These are phyloP conservation scores for Beauveria medogensis DNA, from an alignment of 2,329 filamentous ascomycete species.

Conservation along the genomic window DNA sequence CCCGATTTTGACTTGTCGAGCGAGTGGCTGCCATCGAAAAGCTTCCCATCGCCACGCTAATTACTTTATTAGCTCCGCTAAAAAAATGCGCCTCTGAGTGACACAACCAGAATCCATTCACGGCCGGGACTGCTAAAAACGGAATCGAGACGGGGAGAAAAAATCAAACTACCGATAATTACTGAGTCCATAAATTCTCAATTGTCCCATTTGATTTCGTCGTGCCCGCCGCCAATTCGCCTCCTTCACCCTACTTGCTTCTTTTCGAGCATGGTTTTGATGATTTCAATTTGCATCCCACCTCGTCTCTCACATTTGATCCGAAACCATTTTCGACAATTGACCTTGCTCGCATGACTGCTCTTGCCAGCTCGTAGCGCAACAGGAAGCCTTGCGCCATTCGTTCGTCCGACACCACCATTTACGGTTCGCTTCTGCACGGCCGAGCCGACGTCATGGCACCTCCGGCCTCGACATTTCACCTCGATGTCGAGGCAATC, in stretches of 20 bases:
- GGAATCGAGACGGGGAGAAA: slow-evolving; percentile 1
- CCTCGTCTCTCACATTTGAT: not conserved
- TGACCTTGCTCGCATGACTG: not conserved
- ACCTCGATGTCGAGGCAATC: slow-evolving; percentile 81
- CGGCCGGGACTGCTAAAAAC: not conserved
- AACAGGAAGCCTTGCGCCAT: not conserved
- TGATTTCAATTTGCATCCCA: not conserved
- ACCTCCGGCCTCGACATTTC: slow-evolving; percentile 47
- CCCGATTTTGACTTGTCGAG: no score
- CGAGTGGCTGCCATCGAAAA: no score
- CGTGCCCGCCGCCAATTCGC: not conserved
- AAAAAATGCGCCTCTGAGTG: not conserved
- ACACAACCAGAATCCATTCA: not conserved
- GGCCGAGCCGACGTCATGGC: slow-evolving; percentile 32
- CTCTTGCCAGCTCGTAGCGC: not conserved
- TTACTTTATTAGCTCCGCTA: not conserved
- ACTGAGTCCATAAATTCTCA: not conserved
- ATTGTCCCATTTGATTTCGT: not conserved
- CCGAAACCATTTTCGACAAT: not conserved
- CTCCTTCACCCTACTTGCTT: not conserved
- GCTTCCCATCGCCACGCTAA: not conserved
- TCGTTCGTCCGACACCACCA: not conserved
- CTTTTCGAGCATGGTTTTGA: not conserved
- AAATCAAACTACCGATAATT: not conserved
- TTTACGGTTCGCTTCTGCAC: not conserved